phyloP scores from a whole-genome alignment of 2,329 filamentous ascomycete species.

The Pleoardoris graminearum region DNA sequence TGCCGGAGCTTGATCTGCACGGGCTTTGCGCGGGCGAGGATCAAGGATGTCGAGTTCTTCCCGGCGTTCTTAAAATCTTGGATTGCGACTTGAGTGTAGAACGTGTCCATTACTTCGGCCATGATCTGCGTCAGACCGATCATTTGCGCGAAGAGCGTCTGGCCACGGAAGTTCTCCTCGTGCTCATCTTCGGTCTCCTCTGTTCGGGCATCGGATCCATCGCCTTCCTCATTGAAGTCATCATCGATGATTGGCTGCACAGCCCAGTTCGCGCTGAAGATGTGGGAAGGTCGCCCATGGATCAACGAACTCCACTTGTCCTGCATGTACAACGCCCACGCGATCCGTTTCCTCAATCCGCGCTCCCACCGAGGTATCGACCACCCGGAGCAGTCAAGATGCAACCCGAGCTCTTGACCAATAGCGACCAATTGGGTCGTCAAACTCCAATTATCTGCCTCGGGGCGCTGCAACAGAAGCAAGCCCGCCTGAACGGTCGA shows the following conservation, averaged over 20 bases:
- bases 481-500: conserved; percentile 79
- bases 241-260: conserved; percentile 66
- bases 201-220: conserved; percentile 56
- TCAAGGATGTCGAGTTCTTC: conserved; percentile 69
- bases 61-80: conserved; percentile 68
- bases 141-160: conserved; percentile 74
- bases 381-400: conserved; percentile 85
- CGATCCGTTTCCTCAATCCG: conserved; percentile 79
- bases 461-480: conserved; percentile 72
- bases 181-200: conserved; percentile 60
- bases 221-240: conserved; percentile 70
- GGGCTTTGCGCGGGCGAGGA: conserved; percentile 75
- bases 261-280: conserved; percentile 72
- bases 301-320: conserved; percentile 90
- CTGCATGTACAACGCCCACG: conserved; percentile 92
- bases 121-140: conserved; percentile 75
- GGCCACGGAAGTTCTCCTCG: conserved; percentile 66
- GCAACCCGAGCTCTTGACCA: conserved; percentile 83
- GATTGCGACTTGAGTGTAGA: conserved; percentile 79
- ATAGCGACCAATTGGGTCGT: conserved; percentile 87
- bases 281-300: conserved; percentile 82
- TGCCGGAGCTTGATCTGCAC: conserved; percentile 82
- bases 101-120: conserved; percentile 78
- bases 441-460: conserved; percentile 79
- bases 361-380: conserved; percentile 88